Evolutionary conservation across 2,329 filamentous ascomycete species (phyloP), one percentile per base, ranked within the genome.

Genomic region (Aspergillus texensis): DNA sequence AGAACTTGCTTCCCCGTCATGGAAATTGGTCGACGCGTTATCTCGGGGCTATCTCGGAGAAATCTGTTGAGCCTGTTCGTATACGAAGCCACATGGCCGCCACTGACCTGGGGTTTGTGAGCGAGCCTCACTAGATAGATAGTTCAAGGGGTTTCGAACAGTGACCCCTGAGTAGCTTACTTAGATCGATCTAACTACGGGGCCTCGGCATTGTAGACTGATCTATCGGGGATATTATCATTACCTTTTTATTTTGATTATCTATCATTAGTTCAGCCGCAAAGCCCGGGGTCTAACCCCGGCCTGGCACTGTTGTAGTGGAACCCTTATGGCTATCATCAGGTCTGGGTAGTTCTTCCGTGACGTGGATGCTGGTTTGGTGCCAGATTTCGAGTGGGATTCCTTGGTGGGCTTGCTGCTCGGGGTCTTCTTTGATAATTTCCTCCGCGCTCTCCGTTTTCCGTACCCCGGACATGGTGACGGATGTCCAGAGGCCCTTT

Each of bases 361-460:
- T 12, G n/a, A 55, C 52, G 30, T 36, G 21, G n/a, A 55, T 39
- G 52, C 52, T 55, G 52, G 52, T 55, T 34, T 55, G 52, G 24
- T 55, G 52, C 52, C 52, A 55, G 32, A 55, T 55, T 36, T 55
- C 32, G 1, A 55, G 34, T 36, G 52, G 52, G 34, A 55, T 39
- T 16, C 34, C 52, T 10, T 39, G 52, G 24, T 39, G 34, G 6
- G n/a, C 12, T 36, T 36, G 34, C 14, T 39, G 52, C n/a, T 36
- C 30, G 5, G 12, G 16, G 14, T 55, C 52, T 1, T 26, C 32
- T 21, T 32, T 52, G 9, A 55, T 24, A 10, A 55, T 55, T 16
- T 55, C 32, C 32, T 55, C 52, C 16, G 19, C 30, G 21, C 52
- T 55, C n/a, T 55, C 34, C n/a, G 52, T 55, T 9, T 55, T 36